These are phyloP conservation scores for Kwoniella sp. DNA, from an alignment of 768 basidiomycete species.

Conservation along the genomic window DNA sequence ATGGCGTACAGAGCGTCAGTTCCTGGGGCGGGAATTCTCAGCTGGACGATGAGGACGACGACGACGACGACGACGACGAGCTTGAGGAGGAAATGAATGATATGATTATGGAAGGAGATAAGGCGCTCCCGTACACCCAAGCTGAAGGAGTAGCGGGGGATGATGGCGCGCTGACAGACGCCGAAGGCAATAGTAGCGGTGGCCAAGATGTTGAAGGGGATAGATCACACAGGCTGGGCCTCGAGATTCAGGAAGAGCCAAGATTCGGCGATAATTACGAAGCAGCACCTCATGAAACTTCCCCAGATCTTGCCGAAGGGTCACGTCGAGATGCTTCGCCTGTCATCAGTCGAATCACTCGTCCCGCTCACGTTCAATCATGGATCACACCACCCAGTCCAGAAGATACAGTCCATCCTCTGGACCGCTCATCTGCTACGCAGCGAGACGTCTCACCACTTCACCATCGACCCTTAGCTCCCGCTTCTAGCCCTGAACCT, in stretches of 20 bases:
- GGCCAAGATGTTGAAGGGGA: neutral
- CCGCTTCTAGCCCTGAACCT: neutral
- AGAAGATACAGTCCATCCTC: constrained; percentile 27
- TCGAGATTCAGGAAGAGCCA: neutral
- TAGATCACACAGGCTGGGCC: neutral
- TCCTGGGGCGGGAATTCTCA: constrained; percentile 21
- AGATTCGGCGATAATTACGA: too few species aligned
- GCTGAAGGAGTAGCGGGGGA: neutral
- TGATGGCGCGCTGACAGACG: too few species aligned
- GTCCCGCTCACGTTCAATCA: neutral
- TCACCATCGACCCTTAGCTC: neutral
- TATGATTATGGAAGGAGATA: neutral
- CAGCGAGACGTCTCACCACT: neutral
- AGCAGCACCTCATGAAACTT: too few species aligned
- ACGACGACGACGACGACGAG: neutral
- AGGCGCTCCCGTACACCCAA: too few species aligned
- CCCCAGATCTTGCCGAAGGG: too few species aligned
- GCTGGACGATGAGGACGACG: neutral
- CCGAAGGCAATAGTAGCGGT: too few species aligned
- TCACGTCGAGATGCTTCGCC: neutral
- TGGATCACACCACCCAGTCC: constrained; percentile 30
- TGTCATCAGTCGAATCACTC: neutral
- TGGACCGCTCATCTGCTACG: constrained; percentile 2
- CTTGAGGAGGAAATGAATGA: neutral
- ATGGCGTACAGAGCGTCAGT: constrained; percentile 19